Base-by-base conservation (phyloP, 1,284 basidiomycete species). In the Takashimella koratensis region DNA sequence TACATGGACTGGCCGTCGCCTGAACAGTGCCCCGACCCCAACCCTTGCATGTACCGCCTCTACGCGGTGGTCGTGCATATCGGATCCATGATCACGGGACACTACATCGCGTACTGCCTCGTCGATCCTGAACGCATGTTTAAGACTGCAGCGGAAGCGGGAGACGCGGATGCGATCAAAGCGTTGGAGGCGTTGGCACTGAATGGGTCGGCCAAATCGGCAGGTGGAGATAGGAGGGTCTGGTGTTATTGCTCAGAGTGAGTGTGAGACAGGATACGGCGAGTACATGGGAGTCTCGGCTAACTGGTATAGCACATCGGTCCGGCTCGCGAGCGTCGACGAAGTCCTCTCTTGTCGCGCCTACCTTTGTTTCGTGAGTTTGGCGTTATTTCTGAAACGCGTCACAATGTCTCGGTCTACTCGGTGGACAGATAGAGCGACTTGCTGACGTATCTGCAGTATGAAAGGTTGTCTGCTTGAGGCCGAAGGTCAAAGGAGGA, bases 281-380 rank as follows among this genome's bases (percentile, higher is more conserved):
- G 26, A 19, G 3, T n/a, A 5, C 23, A 42, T 22, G 11, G 16
- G 8, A 44, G 11, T n/a, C 4, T 41, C 20, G 2, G 22, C 43
- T 54, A 27, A 42, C 41, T n/a, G 43, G 10, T 22, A 25, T 46
- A 71, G 70, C 70, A 90, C 88, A 2, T 76, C 83, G 45, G 90
- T 97, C 10, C 80, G 87, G 45, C 77, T 88, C 25, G 85, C 87
- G 3, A 84, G 84, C 43, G 76, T 94, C 43, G 88, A 92, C 42
- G 93, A 96, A 71, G 93, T 95, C 5, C 78, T 95, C 62, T 86
- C 86, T 68, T 85, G 86, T 53, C 93, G 89, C 71, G 92, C 92
- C 21, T 97, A 96, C 74, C 82, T 96, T 56, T 74, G 70, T 53
- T 76, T 75, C 57, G 74, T 74, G 52, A 67, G 70, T 74, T 1